Conservation (phyloP, 257 asterid species). For the Verbascum thapsus region DNA sequence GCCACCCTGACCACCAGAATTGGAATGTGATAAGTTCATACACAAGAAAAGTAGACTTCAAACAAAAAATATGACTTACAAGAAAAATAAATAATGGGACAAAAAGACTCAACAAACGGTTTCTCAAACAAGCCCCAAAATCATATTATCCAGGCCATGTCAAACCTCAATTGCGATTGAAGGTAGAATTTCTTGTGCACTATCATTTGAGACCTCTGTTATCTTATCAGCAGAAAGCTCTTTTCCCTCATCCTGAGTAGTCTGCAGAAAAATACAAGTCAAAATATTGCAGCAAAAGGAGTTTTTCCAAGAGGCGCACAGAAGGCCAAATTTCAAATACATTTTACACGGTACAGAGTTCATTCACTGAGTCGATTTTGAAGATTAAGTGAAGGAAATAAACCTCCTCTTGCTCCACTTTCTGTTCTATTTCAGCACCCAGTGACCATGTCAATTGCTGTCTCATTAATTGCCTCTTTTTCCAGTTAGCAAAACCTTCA, state of each 20-base stretch:
- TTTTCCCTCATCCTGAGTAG: conserved; percentile 47
- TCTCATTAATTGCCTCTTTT: conserved; percentile 49
- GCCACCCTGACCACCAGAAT: conserved; percentile 49
- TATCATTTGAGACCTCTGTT: conserved; percentile 43
- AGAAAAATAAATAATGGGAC: conserved; percentile 1
- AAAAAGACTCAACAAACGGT: no score
- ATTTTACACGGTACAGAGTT: conserved; percentile 16
- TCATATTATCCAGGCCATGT: conserved; percentile 25
- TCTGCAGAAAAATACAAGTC: conserved; percentile 34
- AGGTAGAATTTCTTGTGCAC: conserved; percentile 43
- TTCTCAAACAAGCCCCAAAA: no score
- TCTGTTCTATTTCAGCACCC: conserved; percentile 65
- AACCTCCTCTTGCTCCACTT: conserved; percentile 54
- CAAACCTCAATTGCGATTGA: conserved; percentile 50
- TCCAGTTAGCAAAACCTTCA: conserved; percentile 59
- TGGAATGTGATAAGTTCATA: conserved; percentile 24
- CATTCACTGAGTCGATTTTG: neutral
- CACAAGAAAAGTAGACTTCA: conserved; percentile 18
- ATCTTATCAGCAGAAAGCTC: conserved; percentile 35
- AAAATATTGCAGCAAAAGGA: conserved; percentile 7
- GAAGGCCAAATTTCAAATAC: conserved; percentile 16
- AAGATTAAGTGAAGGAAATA: conserved; percentile 26
- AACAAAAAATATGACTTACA: conserved; percentile 2
- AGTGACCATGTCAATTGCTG: conserved; percentile 45
- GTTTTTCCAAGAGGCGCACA: neutral